Evolutionary conservation across 768 basidiomycete genomes (phyloP).

Genomic region (Podaxis mareebaensis): DNA sequence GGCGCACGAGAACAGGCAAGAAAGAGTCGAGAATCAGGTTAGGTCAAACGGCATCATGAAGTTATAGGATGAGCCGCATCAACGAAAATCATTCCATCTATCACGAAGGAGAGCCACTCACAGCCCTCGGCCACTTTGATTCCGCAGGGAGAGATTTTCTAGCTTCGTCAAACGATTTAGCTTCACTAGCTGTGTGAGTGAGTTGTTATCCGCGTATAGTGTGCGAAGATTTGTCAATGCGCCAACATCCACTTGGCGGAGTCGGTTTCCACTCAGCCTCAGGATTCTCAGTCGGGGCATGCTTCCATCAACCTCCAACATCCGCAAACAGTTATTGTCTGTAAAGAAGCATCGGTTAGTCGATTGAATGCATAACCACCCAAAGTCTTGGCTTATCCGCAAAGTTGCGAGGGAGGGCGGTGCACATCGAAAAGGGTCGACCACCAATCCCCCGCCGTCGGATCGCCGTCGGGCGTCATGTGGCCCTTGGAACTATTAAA

Average conservation of each 20-base stretch:
- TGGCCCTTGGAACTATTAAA: neutral
- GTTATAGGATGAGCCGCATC: slow-evolving; percentile 17
- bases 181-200: slow-evolving; percentile 49
- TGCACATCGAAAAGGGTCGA: slow-evolving; percentile 4
- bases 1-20: slow-evolving; percentile 7
- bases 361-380: slow-evolving; percentile 1
- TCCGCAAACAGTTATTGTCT: slow-evolving; percentile 74
- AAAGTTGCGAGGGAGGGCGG: slow-evolving; percentile 2
- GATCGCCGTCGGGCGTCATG: slow-evolving; percentile 7
- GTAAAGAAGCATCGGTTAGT: slow-evolving; percentile 18
- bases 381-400: neutral
- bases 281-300: slow-evolving; percentile 81
- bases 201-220: slow-evolving; percentile 90
- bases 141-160: slow-evolving; percentile 90
- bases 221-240: slow-evolving; percentile 76
- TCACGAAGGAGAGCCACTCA: slow-evolving; percentile 45
- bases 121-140: slow-evolving; percentile 78
- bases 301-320: slow-evolving; percentile 50
- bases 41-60: slow-evolving; percentile 15
- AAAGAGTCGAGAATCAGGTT: slow-evolving; percentile 13
- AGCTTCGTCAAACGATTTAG: slow-evolving; percentile 64
- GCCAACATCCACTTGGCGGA: slow-evolving; percentile 64
- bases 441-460: slow-evolving; percentile 1
- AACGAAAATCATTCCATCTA: slow-evolving; percentile 23
- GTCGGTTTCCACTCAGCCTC: slow-evolving; percentile 79